Evolutionary conservation across 805 yeast genomes (phyloP).

Genomic region (Kodamaea leandrae): DNA sequence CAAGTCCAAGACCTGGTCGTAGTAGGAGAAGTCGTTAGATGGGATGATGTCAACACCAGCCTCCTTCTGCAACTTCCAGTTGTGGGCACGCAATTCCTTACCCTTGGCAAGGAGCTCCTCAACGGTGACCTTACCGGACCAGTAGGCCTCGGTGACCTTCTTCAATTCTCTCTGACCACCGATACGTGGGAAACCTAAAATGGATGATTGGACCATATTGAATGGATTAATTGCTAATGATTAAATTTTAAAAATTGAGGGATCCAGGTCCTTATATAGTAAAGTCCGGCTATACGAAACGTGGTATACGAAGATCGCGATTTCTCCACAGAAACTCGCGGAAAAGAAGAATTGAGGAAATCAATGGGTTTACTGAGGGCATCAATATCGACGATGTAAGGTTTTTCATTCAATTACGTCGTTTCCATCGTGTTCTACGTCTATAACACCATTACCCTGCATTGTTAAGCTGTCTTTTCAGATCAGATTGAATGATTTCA

Average conservation of each 20-base stretch:
- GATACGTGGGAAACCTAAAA: slow-evolving; percentile 99
- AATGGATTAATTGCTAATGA: neutral
- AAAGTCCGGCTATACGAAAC: slow-evolving; percentile 2
- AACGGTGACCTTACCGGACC: slow-evolving; percentile 88
- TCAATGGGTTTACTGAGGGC: too few relatives aligned
- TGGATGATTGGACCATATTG: slow-evolving; percentile 90
- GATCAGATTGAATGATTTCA: slow-evolving; percentile 6
- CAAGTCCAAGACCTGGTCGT: slow-evolving; percentile 94
- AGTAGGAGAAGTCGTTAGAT: slow-evolving; percentile 96
- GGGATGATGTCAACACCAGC: slow-evolving; percentile 98
- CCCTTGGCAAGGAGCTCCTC: slow-evolving; percentile 91
- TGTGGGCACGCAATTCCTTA: slow-evolving; percentile 89
- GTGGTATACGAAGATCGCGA: neutral
- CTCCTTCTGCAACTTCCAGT: slow-evolving; percentile 96
- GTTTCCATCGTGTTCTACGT: too few relatives aligned
- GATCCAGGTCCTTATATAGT: slow-evolving; percentile 1
- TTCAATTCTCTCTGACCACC: slow-evolving; percentile 99
- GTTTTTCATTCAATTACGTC: too few relatives aligned
- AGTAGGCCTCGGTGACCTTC: slow-evolving; percentile 98
- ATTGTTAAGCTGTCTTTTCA: neutral
- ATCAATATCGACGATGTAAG: too few relatives aligned
- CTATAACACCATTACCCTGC: neutral
- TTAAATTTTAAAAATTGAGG: neutral
- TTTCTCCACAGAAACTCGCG: neutral
- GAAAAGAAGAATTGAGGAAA: neutral